Evolutionary conservation across 306 rosid species (phyloP).

Genomic region (Quercus parvula): DNA sequence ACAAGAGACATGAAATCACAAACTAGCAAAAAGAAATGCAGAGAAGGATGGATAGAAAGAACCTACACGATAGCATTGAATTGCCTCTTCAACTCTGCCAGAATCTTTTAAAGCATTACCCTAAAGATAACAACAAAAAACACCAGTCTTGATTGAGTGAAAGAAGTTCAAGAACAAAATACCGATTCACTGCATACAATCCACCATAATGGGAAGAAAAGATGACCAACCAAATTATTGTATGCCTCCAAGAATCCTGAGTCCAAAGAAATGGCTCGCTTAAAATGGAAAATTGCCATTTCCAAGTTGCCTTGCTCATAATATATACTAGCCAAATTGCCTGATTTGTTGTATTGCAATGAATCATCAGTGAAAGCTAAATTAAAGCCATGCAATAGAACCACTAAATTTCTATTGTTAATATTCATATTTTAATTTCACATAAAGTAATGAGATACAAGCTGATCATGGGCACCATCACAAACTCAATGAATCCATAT

Average conservation of each 20-base stretch:
- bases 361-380: not conserved
- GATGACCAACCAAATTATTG: constrained; percentile 82
- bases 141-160: not conserved
- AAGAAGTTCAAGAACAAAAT: not conserved
- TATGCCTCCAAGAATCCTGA: constrained; percentile 97
- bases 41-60: not conserved
- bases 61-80: constrained; percentile 87
- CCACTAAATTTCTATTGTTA: not conserved
- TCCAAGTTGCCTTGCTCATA: constrained; percentile 96
- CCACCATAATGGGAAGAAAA: not conserved
- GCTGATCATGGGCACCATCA: not conserved
- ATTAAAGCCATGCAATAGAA: not conserved
- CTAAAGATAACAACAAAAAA: constrained; percentile 24
- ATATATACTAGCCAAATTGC: constrained; percentile 86
- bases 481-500: not conserved
- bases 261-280: constrained; percentile 88
- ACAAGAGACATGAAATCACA: not conserved
- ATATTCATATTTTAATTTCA: not conserved
- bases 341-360: constrained; percentile 33
- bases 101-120: constrained; percentile 95
- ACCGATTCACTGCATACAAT: not conserved
- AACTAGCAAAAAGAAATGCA: not conserved
- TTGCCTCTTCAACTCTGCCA: constrained; percentile 94
- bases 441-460: not conserved
- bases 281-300: constrained; percentile 89